Evolutionary conservation across 1,284 basidiomycete species (phyloP), one percentile per base, ranked within the genome.

Genomic region (Trichosporon sp.): DNA sequence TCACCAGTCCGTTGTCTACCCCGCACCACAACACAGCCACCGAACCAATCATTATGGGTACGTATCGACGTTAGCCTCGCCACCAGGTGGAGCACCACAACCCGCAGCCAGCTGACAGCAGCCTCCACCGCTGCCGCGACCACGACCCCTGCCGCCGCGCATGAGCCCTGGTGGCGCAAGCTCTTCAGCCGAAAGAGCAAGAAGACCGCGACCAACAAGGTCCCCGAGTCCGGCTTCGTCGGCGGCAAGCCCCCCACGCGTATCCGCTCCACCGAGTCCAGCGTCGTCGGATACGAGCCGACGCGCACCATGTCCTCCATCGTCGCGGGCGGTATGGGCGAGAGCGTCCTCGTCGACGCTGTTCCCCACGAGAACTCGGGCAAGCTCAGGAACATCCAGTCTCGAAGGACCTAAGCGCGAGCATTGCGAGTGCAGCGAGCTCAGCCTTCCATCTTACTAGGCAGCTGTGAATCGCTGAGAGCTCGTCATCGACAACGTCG

Each of bases 301-400:
- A 63, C 59, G 32, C 59, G 59, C 59, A 63, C 59, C 31, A 63
- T 63, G 59, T 35, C 31, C 32, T 8, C 59, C 59, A 63, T 63
- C 59, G 59, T 63, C 10, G 59, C 59, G 4, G 59, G 59, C 59
- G 59, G 59, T 16, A 63, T 63, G 59, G 59, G 59, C 59, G 86
- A 98, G 92, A 70, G 94, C 91, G 74, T 88, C 87, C 84, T 99
- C 96, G 0, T 93, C 89, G 80, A 95, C 94, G 73, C 90, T 90
- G 35, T 90, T 90, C 21, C 90, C 90, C 71, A 16, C 59, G 59
- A 37, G 32, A 31, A 63, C 31, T 35, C 31, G 0, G 59, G 59
- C 14, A 63, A 63, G 59, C 59, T 63, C 19, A 32, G 59, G 16
- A 63, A 63, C 59, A 63, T 63, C 35, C 35, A 63, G 31, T 63